Conservation (phyloP, 2,329 filamentous ascomycete species). For the Aureobasidium melanogenum region DNA sequence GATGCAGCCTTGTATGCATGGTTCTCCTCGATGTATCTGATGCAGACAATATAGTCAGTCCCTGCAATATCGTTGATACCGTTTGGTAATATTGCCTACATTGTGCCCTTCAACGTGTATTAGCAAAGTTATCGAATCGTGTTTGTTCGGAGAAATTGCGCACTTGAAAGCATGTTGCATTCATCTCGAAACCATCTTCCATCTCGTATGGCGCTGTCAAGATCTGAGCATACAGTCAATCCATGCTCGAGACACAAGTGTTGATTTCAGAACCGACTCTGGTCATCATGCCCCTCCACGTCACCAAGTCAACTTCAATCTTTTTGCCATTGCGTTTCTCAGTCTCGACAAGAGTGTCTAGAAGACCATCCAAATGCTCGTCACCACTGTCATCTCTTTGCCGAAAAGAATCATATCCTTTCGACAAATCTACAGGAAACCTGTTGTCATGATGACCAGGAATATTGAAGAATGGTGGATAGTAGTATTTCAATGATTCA, state of each 20-base stretch:
- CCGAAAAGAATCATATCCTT: conserved; percentile 73
- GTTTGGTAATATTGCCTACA: conserved; percentile 32
- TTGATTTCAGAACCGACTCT: conserved; percentile 50
- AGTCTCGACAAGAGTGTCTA: conserved; percentile 64
- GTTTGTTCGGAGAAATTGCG: conserved; percentile 22
- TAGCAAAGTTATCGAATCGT: conserved; percentile 8
- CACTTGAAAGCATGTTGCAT: conserved; percentile 84
- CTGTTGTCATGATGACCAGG: conserved; percentile 28
- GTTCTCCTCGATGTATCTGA: conserved; percentile 87
- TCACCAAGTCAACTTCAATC: conserved; percentile 71
- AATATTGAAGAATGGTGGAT: conserved; percentile 47
- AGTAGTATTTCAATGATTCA: conserved; percentile 80
- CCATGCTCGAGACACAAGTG: background rate
- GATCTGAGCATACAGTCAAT: conserved; percentile 50
- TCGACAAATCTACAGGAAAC: conserved; percentile 59
- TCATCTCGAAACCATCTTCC: conserved; percentile 90
- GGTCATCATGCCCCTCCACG: conserved; percentile 98
- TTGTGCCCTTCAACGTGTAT: conserved; percentile 40
- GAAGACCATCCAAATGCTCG: conserved; percentile 76
- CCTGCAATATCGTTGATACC: background rate
- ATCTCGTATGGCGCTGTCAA: conserved; percentile 76
- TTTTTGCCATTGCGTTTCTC: conserved; percentile 61
- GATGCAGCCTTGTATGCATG: conserved; percentile 61
- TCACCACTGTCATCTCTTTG: conserved; percentile 76
- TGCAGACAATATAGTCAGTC: conserved; percentile 9